phyloP scores from a whole-genome alignment of 129 eudicot genomes.

The Tagetes erecta region DNA sequence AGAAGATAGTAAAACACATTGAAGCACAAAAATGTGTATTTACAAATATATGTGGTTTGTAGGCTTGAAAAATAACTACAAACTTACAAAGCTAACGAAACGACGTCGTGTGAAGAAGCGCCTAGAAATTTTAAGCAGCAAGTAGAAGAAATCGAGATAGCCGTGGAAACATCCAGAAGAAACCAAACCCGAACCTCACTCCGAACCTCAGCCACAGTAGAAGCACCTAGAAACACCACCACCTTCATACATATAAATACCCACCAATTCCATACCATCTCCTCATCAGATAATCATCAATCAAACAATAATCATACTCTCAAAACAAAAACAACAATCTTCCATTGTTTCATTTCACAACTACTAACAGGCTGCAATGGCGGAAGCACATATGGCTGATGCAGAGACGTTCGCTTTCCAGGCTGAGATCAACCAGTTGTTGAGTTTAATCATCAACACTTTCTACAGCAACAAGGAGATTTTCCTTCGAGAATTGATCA shows the following conservation, averaged over 20 bases:
- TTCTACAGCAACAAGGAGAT: conserved; percentile 90
- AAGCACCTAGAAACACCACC: conserved; percentile 31
- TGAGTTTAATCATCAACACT: conserved; percentile 72
- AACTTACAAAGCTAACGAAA: not conserved
- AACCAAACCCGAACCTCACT: conserved; percentile 20
- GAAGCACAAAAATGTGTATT: too few relatives aligned
- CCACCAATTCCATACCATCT: not conserved
- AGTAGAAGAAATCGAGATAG: conserved; percentile 11
- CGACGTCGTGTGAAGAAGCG: not conserved
- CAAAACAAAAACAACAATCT: not conserved
- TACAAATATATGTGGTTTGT: not conserved
- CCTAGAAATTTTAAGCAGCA: not conserved
- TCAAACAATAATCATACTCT: not conserved
- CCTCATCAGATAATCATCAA: not conserved
- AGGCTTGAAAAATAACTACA: not conserved
- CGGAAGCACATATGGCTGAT: conserved; percentile 66
- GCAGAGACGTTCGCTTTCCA: conserved; percentile 80
- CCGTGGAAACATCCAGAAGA: conserved; percentile 25
- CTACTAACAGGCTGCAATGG: conserved; percentile 31
- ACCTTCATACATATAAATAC: conserved; percentile 8
- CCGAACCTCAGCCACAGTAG: conserved; percentile 21
- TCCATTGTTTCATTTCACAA: not conserved
- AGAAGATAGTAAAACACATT: too few relatives aligned
- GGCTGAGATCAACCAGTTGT: conserved; percentile 74
- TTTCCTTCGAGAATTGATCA: conserved; percentile 69